These are phyloP conservation scores for Linanthus parryae DNA, from an alignment of 148 eudicot species.

Conservation along the genomic window DNA sequence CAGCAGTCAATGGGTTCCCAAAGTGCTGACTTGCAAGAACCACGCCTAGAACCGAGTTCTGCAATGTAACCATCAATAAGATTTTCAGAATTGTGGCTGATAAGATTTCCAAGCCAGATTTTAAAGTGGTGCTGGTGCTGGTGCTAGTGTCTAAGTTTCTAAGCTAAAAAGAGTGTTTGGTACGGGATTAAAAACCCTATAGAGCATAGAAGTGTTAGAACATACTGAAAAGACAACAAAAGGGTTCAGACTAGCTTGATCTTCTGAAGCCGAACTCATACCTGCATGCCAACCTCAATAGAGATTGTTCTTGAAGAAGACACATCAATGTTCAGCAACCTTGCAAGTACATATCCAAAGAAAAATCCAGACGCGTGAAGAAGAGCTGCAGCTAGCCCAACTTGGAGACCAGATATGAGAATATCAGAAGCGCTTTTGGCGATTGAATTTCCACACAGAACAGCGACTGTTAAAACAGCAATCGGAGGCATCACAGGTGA, in stretches of 20 bases:
- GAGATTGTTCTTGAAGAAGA: slow-evolving; percentile 74
- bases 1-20: slow-evolving; percentile 81
- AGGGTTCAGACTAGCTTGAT: background rate
- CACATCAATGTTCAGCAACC: slow-evolving; percentile 49
- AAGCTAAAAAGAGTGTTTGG: too few relatives aligned
- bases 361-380: slow-evolving; percentile 70
- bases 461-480: slow-evolving; percentile 72
- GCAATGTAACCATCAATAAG: slow-evolving; percentile 5
- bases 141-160: too few relatives aligned
- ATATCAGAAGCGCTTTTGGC: slow-evolving; percentile 74
- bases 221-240: slow-evolving; percentile 5
- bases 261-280: slow-evolving; percentile 11
- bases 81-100: background rate
- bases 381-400: slow-evolving; percentile 50
- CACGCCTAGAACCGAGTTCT: slow-evolving; percentile 87
- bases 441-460: slow-evolving; percentile 75
- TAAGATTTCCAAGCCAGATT: background rate
- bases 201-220: background rate
- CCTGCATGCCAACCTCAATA: slow-evolving; percentile 95
- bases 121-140: too few relatives aligned
- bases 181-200: too few relatives aligned
- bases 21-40: slow-evolving; percentile 85
- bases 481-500: slow-evolving; percentile 85
- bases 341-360: slow-evolving; percentile 65
- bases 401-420: slow-evolving; percentile 64